Evolutionary conservation across 306 rosid genomes (phyloP).

Genomic region (Fagus crenata): DNA sequence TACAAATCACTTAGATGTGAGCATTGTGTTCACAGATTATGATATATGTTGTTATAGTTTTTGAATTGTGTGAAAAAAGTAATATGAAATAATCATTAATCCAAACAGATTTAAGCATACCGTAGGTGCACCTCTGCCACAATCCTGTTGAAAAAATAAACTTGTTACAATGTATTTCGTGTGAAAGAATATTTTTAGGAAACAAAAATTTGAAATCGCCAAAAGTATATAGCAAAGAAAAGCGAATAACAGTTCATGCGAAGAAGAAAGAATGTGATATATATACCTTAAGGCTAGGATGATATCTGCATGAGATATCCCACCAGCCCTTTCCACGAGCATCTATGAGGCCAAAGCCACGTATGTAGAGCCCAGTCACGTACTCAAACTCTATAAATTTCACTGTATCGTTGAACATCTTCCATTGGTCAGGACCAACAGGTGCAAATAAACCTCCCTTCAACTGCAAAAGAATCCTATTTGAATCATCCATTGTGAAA

Average conservation of each 20-base stretch:
- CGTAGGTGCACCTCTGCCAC: no score
- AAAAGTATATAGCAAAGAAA: not conserved
- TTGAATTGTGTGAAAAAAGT: not conserved
- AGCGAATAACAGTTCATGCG: not conserved
- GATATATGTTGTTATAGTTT: not conserved
- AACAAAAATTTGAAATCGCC: not conserved
- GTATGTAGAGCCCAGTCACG: slow-evolving; percentile 4
- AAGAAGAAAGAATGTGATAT: not conserved
- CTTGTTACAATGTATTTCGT: no score
- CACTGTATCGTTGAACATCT: not conserved
- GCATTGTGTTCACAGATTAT: no score
- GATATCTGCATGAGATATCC: slow-evolving; percentile 18
- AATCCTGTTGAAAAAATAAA: no score
- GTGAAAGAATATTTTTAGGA: not conserved
- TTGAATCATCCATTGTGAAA: not conserved
- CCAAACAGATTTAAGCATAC: no score
- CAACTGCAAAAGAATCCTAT: not conserved
- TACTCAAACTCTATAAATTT: slow-evolving; percentile 1
- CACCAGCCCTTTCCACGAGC: slow-evolving; percentile 31
- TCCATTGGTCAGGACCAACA: not conserved
- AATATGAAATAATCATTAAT: no score
- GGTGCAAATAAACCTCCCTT: slow-evolving; percentile 18
- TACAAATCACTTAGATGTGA: no score
- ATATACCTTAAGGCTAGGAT: slow-evolving; percentile 14
- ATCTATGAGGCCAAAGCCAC: slow-evolving; percentile 5